Percentiles rank a stretch among this genome's conserved stretches.
Conservation (phyloP, 768 basidiomycete species). For the Xerocomellus intermedius region DNA sequence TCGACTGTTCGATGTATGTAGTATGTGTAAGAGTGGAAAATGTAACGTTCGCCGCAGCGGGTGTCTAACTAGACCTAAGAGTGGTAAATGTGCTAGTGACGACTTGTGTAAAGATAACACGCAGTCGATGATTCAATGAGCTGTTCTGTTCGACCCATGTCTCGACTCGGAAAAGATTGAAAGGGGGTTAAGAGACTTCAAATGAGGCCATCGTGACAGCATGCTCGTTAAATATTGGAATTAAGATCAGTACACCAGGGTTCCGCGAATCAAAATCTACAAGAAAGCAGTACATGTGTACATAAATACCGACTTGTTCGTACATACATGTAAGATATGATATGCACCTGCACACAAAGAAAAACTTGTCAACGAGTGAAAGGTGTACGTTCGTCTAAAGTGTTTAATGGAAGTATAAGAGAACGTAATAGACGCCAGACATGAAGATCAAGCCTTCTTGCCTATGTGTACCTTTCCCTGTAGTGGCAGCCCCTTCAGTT, state of each 20-base stretch:
- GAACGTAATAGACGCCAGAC: background rate
- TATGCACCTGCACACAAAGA: constrained; percentile 6
- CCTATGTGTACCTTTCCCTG: constrained; percentile 63
- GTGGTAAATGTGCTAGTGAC: too few species aligned
- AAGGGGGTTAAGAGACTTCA: background rate
- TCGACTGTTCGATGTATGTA: background rate
- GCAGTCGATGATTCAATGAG: too few species aligned
- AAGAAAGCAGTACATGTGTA: constrained; percentile 12
- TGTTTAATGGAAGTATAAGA: background rate
- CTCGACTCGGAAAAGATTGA: too few species aligned
- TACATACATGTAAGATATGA: constrained; percentile 7
- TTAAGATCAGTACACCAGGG: background rate
- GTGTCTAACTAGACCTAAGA: too few species aligned
- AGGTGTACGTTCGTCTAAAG: constrained; percentile 1
- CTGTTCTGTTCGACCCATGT: too few species aligned
- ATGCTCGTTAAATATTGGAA: background rate
- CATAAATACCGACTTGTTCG: constrained; percentile 5
- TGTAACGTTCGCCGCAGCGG: background rate
- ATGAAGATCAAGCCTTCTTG: constrained; percentile 41
- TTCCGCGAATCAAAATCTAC: constrained; percentile 17
- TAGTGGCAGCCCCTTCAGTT: constrained; percentile 63
- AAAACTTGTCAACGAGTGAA: constrained; percentile 5
- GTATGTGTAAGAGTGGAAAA: background rate
- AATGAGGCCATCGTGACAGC: too few species aligned
- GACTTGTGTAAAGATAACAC: too few species aligned